Evolutionary conservation across 441 rosid species (phyloP), one percentile per base, ranked within the genome.

Genomic region (Rhodomyrtus psidioides): DNA sequence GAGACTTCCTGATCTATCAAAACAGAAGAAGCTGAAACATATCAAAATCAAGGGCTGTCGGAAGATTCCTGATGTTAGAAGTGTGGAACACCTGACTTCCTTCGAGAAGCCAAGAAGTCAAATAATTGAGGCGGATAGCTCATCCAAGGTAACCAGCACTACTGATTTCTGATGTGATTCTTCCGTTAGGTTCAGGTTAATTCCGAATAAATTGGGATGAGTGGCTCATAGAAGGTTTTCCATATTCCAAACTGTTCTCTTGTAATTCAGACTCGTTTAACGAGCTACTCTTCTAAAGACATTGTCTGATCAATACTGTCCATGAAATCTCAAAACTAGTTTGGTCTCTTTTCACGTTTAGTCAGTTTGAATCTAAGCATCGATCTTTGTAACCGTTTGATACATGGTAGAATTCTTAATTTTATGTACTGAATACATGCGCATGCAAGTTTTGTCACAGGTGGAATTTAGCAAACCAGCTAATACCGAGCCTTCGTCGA

Each of bases 101-200:
- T 60, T 28, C 0, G 0, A 28, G 23, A 7, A 60, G 12, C 42
- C 12, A 16, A 28, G 6, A 0, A 0, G 12, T 60, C 2, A 24
- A 5, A 62, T 1, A 16, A 28, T 30, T 28, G 74, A 28, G 12
- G 0, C 3, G 0, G 65, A n/a, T n/a, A 58, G 9, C 65, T 58
- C 65, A 62, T 16, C 13, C 12, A 21, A 62, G 75, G 75, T 17
- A 30, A 62, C 30, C 9, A 58, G n/a, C 19, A 6, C 9, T 5
- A 57, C 16, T 28, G 16, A 58, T 13, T 60, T 60, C 34, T 60
- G 27, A 28, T 60, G 39, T 12, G 70, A 23, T 60, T 23, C 42
- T 26, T 60, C 70, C 6, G 9, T 15, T 58, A 58, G 26, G 62
- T 58, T 58, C 62, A 58, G 6, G 62, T 58, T 58, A 58, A 58